A percentile compares a stretch with the other conserved stretches of the same genome.
Conservation (phyloP, 2,329 filamentous ascomycete species). For the Colletotrichum eremochloae region DNA sequence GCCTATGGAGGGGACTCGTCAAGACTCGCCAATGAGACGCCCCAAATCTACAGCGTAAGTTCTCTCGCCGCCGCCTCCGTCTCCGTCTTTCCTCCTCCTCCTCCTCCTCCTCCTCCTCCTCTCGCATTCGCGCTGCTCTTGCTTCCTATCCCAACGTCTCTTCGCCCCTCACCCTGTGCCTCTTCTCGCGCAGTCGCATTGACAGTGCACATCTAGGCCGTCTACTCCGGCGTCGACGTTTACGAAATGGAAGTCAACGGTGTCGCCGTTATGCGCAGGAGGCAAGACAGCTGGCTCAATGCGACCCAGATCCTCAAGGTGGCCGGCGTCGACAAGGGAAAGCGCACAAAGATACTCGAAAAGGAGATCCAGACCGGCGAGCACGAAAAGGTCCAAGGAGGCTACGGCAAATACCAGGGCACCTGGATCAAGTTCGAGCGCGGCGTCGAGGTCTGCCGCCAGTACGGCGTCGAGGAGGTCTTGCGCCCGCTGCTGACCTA, state of each 20-base stretch:
- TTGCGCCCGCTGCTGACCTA: slow-evolving; percentile 82
- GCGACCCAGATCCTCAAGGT: slow-evolving; percentile 99
- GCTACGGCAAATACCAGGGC: slow-evolving; percentile 98
- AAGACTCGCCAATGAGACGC: slow-evolving; percentile 56
- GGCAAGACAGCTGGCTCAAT: slow-evolving; percentile 96
- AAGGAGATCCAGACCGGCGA: slow-evolving; percentile 97
- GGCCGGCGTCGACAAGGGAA: slow-evolving; percentile 96
- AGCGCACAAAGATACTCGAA: slow-evolving; percentile 96
- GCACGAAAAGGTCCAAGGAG: slow-evolving; percentile 98
- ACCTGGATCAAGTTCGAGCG: slow-evolving; percentile 98
- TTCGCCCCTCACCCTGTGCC: no score
- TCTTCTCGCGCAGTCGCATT: slow-evolving; percentile 4
- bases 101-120: not conserved
- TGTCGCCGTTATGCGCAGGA: slow-evolving; percentile 94
- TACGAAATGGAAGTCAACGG: slow-evolving; percentile 99
- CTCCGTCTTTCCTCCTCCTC: no score
- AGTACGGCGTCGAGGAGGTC: slow-evolving; percentile 82
- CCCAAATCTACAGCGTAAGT: slow-evolving; percentile 74
- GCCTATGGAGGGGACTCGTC: slow-evolving; percentile 53
- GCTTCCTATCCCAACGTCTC: not conserved
- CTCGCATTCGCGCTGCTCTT: slow-evolving; percentile 5
- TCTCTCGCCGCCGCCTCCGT: no score
- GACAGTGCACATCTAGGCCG: slow-evolving; percentile 65
- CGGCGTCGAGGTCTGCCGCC: slow-evolving; percentile 90
- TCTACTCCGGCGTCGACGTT: slow-evolving; percentile 95